A percentile compares a stretch with the other conserved stretches of the same genome.
Conservation (phyloP, 2,329 filamentous ascomycete species). For the Simplicillium sp. region DNA sequence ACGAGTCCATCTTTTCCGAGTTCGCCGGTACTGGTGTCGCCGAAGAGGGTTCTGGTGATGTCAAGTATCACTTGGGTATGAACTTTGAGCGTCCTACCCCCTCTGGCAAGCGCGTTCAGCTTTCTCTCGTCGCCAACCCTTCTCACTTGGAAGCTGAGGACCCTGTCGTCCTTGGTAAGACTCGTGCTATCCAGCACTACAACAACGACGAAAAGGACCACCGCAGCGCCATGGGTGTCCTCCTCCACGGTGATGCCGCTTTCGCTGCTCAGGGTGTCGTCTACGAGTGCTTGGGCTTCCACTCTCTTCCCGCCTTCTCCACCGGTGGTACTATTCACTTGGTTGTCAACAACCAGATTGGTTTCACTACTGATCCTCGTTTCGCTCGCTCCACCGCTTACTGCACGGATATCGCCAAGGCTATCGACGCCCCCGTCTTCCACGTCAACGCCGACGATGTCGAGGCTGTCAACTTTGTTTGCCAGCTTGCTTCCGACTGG, state of each 20-base stretch:
- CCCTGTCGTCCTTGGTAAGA: conserved; percentile 94
- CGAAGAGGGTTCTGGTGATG: conserved; percentile 92
- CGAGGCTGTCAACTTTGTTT: conserved; percentile 96
- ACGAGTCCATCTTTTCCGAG: conserved; percentile 99
- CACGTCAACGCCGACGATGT: conserved; percentile 99
- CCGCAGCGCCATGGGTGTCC: conserved; percentile 84
- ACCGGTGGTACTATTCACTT: conserved; percentile 96
- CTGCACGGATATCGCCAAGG: conserved; percentile 98
- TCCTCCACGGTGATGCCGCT: conserved; percentile 94
- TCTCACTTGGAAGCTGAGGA: conserved; percentile 98
- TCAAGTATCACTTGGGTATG: conserved; percentile 99
- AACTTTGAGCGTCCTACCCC: conserved; percentile 98
- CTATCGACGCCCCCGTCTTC: conserved; percentile 96
- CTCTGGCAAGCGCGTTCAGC: conserved; percentile 97
- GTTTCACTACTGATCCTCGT: conserved; percentile 96
- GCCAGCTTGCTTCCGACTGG: conserved; percentile 94
- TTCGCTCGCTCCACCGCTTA: conserved; percentile 96
- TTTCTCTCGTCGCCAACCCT: conserved; percentile 95
- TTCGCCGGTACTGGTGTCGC: conserved; percentile 83
- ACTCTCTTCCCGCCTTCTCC: conserved; percentile 89
- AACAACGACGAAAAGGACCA: conserved; percentile 92
- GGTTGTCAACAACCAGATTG: conserved; percentile 99
- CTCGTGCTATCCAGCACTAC: conserved; percentile 95
- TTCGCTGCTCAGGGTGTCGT: conserved; percentile 95
- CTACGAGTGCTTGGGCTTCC: conserved; percentile 97